A percentile compares a stretch with the other conserved stretches of the same genome.
phyloP scores from a whole-genome alignment of 2,329 filamentous ascomycete genomes.

The Achaetomium macrosporum region DNA sequence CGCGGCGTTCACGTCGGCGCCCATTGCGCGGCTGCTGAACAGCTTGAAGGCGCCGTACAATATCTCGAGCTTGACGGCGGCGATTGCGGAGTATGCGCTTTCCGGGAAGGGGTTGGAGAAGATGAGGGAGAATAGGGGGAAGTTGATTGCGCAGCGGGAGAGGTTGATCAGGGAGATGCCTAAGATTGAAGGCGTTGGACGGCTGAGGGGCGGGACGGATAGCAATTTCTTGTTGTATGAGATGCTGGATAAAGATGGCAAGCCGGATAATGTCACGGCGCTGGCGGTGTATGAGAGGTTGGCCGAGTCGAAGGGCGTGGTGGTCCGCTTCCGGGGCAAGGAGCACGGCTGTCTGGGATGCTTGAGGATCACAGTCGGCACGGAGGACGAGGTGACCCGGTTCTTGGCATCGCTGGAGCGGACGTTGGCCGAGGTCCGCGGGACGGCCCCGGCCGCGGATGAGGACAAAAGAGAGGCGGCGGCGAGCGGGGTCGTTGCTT shows the following conservation, averaged over 20 bases:
- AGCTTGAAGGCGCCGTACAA: constrained; percentile 96
- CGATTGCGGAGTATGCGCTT: constrained; percentile 70
- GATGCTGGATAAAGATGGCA: constrained; percentile 66
- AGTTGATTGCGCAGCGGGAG: constrained; percentile 71
- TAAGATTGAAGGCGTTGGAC: constrained; percentile 68
- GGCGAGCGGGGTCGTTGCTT: constrained; percentile 35
- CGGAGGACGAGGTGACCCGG: constrained; percentile 74
- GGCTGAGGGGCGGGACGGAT: constrained; percentile 70
- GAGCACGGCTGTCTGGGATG: constrained; percentile 87
- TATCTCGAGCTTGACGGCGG: constrained; percentile 80
- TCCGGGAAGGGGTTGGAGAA: constrained; percentile 59
- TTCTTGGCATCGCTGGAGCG: constrained; percentile 64
- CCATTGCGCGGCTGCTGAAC: constrained; percentile 77
- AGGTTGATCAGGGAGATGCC: constrained; percentile 69
- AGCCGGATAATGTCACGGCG: constrained; percentile 74
- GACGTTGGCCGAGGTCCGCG: constrained; percentile 42
- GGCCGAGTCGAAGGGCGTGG: constrained; percentile 81
- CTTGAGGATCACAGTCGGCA: constrained; percentile 86
- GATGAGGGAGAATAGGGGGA: constrained; percentile 66
- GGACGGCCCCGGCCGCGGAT: constrained; percentile 21
- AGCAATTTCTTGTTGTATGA: constrained; percentile 91
- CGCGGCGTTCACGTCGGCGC: constrained; percentile 69
- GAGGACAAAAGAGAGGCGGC: constrained; percentile 34
- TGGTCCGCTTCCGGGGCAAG: constrained; percentile 89
- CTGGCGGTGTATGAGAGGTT: constrained; percentile 75